Evolutionary conservation across 495 filamentous ascomycete genomes (phyloP).

Genomic region (Pseudoneurospora amorphoporcata): DNA sequence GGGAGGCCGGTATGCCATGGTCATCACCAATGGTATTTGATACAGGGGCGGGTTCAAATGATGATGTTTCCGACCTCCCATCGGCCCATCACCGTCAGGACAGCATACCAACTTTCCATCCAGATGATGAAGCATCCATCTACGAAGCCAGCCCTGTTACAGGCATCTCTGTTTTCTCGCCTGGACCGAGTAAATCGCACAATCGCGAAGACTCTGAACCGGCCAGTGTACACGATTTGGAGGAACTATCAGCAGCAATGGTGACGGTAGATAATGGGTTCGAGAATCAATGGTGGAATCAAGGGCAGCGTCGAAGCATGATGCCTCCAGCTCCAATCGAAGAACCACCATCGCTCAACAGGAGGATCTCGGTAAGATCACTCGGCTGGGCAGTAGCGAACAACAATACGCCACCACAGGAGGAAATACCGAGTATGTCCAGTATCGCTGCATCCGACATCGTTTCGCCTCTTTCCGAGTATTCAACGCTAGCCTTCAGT

Average conservation of each 20-base stretch:
- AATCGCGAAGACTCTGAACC: constrained; percentile 1
- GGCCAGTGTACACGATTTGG: constrained; percentile 29
- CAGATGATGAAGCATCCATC: constrained; percentile 1
- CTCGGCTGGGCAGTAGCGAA: constrained; percentile 10
- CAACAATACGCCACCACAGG: background rate
- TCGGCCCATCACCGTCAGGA: background rate
- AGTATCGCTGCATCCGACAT: background rate
- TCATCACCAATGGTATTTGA: constrained; percentile 24
- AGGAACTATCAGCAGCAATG: constrained; percentile 41
- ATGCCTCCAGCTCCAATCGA: background rate
- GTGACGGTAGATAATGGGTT: constrained; percentile 47
- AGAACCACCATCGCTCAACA: background rate
- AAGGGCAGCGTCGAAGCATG: constrained; percentile 22
- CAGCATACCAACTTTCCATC: background rate
- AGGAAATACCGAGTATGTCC: background rate
- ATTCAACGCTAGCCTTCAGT: background rate
- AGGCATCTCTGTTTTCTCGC: constrained; percentile 21
- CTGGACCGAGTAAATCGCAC: constrained; percentile 4
- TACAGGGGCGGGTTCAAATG: constrained; percentile 8
- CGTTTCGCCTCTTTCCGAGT: constrained; percentile 6
- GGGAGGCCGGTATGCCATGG: constrained; percentile 37
- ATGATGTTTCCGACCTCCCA: background rate
- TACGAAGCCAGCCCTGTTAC: constrained; percentile 12
- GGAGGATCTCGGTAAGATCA: background rate
- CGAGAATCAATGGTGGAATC: constrained; percentile 43